Evolutionary conservation across 1,284 basidiomycete species (phyloP).

Genomic region (Cryptococcus wingfieldii): DNA sequence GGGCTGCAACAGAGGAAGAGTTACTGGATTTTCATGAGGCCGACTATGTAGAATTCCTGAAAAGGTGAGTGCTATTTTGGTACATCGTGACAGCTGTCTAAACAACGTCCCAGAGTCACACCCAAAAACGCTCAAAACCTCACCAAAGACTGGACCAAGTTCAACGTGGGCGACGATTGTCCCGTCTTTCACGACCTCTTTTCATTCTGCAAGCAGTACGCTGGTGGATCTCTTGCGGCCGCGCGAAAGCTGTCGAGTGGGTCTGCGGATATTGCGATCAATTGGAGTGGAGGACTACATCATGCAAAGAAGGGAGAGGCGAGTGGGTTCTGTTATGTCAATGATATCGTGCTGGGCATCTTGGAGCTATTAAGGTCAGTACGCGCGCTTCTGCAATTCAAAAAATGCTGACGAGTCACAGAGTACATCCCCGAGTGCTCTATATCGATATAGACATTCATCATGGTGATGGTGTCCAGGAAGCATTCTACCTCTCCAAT

Average conservation of each 20-base stretch:
- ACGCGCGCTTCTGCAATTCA: background rate
- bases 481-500: constrained; percentile 96
- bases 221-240: constrained; percentile 84
- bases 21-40: constrained; percentile 83
- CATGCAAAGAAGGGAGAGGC: constrained; percentile 95
- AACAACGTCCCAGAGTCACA: constrained; percentile 30
- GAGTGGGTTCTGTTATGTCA: constrained; percentile 94
- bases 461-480: constrained; percentile 93
- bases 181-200: constrained; percentile 90
- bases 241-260: constrained; percentile 79
- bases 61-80: constrained; percentile 57
- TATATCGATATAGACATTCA: constrained; percentile 98
- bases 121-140: constrained; percentile 50
- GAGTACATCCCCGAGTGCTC: constrained; percentile 82
- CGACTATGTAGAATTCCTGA: constrained; percentile 93
- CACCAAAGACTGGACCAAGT: constrained; percentile 68
- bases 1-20: constrained; percentile 82
- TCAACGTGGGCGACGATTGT: constrained; percentile 91
- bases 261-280: constrained; percentile 91
- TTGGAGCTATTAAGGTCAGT: constrained; percentile 80
- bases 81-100: background rate
- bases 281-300: constrained; percentile 94
- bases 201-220: constrained; percentile 86
- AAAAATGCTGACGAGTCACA: constrained; percentile 37
- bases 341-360: constrained; percentile 90